Evolutionary conservation across 1,284 basidiomycete species (phyloP).

Genomic region (Cryptococcus sp.): DNA sequence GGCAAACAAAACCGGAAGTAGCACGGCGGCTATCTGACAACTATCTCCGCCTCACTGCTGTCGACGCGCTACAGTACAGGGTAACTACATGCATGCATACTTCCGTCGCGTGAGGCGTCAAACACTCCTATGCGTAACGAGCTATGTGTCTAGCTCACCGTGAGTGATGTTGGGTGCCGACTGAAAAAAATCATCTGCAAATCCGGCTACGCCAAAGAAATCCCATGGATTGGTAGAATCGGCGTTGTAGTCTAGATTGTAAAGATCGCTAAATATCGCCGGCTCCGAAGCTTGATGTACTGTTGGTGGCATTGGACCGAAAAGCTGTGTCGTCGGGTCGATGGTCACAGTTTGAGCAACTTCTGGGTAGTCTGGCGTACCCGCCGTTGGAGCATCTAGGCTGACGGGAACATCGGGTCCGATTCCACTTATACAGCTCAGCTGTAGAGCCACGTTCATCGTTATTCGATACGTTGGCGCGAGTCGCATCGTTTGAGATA

Average conservation of each 20-base stretch:
- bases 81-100: no score
- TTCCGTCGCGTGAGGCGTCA: no score
- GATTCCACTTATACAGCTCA: constrained; percentile 13
- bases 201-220: constrained; percentile 7
- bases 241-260: constrained; percentile 11
- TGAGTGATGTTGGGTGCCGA: no score
- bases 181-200: no score
- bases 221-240: constrained; percentile 4
- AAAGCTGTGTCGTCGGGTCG: constrained; percentile 1
- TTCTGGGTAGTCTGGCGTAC: no score
- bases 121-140: no score
- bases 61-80: no score
- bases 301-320: constrained; percentile 5
- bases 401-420: constrained; percentile 4
- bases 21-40: no score
- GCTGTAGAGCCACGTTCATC: constrained; percentile 19
- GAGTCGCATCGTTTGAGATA: constrained; percentile 4
- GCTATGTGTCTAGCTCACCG: no score
- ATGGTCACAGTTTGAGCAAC: background rate
- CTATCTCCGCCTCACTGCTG: no score
- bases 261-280: constrained; percentile 9
- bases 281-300: background rate
- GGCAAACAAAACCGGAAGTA: no score
- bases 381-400: no score
- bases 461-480: constrained; percentile 19